Conservation (phyloP, 495 filamentous ascomycete species). For the Ascodesmis nigricans region DNA sequence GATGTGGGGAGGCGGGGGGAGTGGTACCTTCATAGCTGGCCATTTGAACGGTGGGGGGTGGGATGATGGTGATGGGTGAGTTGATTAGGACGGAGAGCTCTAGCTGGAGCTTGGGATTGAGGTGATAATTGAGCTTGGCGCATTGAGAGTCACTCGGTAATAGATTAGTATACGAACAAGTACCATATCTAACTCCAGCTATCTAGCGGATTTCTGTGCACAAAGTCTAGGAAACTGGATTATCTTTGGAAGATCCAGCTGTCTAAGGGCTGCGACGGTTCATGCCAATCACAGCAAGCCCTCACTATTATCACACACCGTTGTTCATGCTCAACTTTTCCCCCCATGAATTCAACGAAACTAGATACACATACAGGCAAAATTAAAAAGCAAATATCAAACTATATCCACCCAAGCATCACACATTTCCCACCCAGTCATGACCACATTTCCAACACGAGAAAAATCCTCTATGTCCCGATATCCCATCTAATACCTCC, state of each 20-base stretch:
- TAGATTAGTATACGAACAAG: too few relatives aligned
- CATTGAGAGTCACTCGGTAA: too few relatives aligned
- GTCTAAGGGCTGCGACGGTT: slow-evolving; percentile 1
- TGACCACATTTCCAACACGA: background rate
- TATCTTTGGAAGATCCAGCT: slow-evolving; percentile 6
- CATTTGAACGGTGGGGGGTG: slow-evolving; percentile 22
- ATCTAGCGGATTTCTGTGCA: slow-evolving; percentile 4
- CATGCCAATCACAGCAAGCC: slow-evolving; percentile 5
- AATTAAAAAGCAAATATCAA: background rate
- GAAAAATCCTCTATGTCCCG: background rate
- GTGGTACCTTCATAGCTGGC: slow-evolving; percentile 34
- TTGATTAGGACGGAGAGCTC: background rate
- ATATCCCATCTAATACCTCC: background rate
- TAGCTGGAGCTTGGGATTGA: background rate
- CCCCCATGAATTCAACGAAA: slow-evolving; percentile 4
- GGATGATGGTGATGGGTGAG: background rate
- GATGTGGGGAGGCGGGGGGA: slow-evolving; percentile 3
- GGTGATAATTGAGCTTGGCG: too few relatives aligned
- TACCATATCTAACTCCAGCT: slow-evolving; percentile 2
- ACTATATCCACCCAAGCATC: background rate
- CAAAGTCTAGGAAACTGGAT: slow-evolving; percentile 1
- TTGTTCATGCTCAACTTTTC: background rate
- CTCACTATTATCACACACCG: background rate
- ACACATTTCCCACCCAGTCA: background rate
- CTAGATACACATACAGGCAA: slow-evolving; percentile 8